Conservation (phyloP, 345 rosid genomes). For the Ceriops tagal region DNA sequence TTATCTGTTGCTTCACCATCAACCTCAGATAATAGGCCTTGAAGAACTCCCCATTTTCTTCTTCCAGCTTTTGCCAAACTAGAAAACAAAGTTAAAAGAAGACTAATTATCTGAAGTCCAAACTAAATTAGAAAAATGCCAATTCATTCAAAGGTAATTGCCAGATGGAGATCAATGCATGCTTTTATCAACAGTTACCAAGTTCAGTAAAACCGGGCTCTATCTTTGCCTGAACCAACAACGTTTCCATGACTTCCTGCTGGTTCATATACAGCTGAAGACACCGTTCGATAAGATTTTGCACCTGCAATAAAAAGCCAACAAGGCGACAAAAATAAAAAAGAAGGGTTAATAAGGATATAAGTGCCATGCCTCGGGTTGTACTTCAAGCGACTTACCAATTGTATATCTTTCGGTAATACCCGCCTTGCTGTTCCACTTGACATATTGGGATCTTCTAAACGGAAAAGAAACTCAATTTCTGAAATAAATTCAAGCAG, state of each 20-base stretch:
- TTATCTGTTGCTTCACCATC: conserved; percentile 83
- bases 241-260: conserved; percentile 29
- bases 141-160: neutral
- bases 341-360: neutral
- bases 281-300: conserved; percentile 36
- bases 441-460: conserved; percentile 48
- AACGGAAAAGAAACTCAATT: conserved; percentile 2
- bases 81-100: conserved; percentile 16
- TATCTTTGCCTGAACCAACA: conserved; percentile 33
- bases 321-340: neutral
- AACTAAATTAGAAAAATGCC: neutral
- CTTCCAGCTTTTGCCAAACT: conserved; percentile 99
- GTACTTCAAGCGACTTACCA: conserved; percentile 43
- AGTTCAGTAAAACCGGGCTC: conserved; percentile 39
- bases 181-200: conserved; percentile 15
- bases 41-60: conserved; percentile 90
- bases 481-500: neutral
- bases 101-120: neutral
- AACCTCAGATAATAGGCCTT: conserved; percentile 87
- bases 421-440: conserved; percentile 74
- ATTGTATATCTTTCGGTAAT: conserved; percentile 81
- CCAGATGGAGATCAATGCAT: neutral
- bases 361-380: neutral
- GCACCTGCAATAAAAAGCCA: conserved; percentile 24
- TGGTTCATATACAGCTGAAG: conserved; percentile 37